phyloP scores from a whole-genome alignment of 2,329 filamentous ascomycete genomes.

The Colletotrichum sp. region DNA sequence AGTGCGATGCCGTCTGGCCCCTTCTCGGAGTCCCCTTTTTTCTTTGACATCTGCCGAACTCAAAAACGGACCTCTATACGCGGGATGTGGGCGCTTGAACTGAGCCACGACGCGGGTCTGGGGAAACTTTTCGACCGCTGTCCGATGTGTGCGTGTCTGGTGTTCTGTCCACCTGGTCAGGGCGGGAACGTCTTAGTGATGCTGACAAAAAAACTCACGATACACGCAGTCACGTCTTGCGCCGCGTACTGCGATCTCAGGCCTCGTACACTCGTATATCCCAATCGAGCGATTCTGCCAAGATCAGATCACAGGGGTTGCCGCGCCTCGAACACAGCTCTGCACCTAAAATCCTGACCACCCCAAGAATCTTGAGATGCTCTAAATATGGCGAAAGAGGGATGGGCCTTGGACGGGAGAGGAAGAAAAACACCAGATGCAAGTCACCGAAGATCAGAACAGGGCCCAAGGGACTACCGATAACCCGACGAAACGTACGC shows the following conservation, averaged over 20 bases:
- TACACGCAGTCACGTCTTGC: neutral
- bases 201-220: neutral
- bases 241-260: neutral
- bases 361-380: neutral
- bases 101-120: neutral
- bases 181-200: neutral
- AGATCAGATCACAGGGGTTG: neutral
- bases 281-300: neutral
- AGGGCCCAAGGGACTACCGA: neutral
- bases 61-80: neutral
- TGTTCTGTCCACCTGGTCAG: neutral
- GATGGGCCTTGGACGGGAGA: neutral
- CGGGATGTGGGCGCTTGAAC: neutral
- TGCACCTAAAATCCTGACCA: neutral
- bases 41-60: neutral
- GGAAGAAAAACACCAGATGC: neutral
- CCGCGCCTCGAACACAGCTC: neutral
- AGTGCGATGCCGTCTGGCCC: neutral
- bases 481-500: constrained; percentile 2
- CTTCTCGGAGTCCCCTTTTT: neutral
- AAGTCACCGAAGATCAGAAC: constrained; percentile 3
- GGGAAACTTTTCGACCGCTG: neutral
- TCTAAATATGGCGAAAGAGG: neutral
- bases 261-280: neutral
- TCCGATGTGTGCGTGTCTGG: neutral